Percentiles rank a stretch among this genome's conserved stretches.
Evolutionary conservation across 306 rosid species (phyloP).

Genomic region (Lathyrus oleraceus): DNA sequence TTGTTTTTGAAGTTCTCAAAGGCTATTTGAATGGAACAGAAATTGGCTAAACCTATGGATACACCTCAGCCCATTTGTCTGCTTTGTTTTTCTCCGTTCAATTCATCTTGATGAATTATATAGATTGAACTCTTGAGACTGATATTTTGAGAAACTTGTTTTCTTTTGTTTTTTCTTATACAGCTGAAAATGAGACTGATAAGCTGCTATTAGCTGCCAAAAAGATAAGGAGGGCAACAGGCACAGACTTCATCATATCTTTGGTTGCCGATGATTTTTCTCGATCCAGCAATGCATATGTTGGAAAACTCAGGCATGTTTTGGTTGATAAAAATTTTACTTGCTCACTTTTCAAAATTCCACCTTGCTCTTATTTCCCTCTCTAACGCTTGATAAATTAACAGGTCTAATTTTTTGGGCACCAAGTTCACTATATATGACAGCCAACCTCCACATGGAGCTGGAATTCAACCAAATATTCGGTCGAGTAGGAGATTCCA

Average conservation of each 20-base stretch:
- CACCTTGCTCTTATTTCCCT: constrained; percentile 10
- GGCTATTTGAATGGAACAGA: constrained; percentile 28
- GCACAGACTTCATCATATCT: constrained; percentile 66
- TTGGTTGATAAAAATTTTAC: constrained; percentile 15
- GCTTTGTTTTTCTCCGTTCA: not conserved
- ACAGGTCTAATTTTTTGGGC: constrained; percentile 85
- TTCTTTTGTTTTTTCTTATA: constrained; percentile 33
- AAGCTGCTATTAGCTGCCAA: constrained; percentile 82
- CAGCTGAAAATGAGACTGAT: constrained; percentile 72
- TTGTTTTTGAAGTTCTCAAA: not conserved
- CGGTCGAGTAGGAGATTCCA: constrained; percentile 59
- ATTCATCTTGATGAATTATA: constrained; percentile 18
- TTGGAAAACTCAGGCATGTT: constrained; percentile 79
- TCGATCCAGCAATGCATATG: constrained; percentile 62
- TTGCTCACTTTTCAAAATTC: not conserved
- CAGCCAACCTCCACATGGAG: constrained; percentile 53
- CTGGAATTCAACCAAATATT: constrained; percentile 34
- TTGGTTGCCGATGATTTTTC: constrained; percentile 70
- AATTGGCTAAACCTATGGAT: constrained; percentile 19
- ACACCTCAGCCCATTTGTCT: constrained; percentile 1
- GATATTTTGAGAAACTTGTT: constrained; percentile 29
- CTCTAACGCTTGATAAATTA: constrained; percentile 36
- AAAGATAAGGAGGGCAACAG: constrained; percentile 74
- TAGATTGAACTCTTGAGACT: constrained; percentile 23
- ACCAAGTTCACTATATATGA: constrained; percentile 72